Evolutionary conservation across 352 stramenopile genomes (phyloP).

Genomic region (Paralagenidium karlingii): DNA sequence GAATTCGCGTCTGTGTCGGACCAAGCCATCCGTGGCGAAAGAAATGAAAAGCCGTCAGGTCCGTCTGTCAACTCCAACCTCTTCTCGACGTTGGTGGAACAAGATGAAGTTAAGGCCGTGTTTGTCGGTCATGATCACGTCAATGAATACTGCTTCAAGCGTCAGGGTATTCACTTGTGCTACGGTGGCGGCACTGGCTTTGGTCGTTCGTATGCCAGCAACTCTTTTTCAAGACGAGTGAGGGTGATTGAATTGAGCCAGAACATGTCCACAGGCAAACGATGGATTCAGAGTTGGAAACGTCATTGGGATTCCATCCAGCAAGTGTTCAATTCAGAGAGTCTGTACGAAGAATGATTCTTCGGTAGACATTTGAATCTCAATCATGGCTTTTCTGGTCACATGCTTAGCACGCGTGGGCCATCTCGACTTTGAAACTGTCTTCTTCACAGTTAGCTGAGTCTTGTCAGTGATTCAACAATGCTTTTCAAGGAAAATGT

Average conservation of each 20-base stretch:
- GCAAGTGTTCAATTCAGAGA: no score
- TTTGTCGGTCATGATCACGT: conserved; percentile 38
- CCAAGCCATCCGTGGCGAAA: conserved; percentile 11
- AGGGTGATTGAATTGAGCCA: conserved; percentile 15
- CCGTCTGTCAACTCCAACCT: conserved; percentile 9
- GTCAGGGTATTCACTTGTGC: conserved; percentile 12
- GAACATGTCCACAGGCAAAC: conserved; percentile 1
- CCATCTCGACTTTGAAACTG: no score
- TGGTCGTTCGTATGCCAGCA: conserved; percentile 5
- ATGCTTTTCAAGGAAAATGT: no score
- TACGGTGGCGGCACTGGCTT: conserved; percentile 17
- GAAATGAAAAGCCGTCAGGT: conserved; percentile 14
- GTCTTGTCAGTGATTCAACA: no score
- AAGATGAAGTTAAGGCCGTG: conserved; percentile 16
- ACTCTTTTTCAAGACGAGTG: background rate
- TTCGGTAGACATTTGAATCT: no score
- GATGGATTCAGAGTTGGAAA: conserved; percentile 11
- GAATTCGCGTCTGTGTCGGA: conserved; percentile 23
- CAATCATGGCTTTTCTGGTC: no score
- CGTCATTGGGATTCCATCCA: conserved; percentile 3
- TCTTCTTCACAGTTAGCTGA: no score
- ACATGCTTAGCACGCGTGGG: no score
- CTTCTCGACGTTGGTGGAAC: conserved; percentile 9
- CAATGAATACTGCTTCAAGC: conserved; percentile 23
- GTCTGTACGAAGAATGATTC: no score